Percentiles rank a stretch among this genome's conserved stretches.
phyloP scores from a whole-genome alignment of 1,284 basidiomycete genomes.

The Sporisorium scitamineum region DNA sequence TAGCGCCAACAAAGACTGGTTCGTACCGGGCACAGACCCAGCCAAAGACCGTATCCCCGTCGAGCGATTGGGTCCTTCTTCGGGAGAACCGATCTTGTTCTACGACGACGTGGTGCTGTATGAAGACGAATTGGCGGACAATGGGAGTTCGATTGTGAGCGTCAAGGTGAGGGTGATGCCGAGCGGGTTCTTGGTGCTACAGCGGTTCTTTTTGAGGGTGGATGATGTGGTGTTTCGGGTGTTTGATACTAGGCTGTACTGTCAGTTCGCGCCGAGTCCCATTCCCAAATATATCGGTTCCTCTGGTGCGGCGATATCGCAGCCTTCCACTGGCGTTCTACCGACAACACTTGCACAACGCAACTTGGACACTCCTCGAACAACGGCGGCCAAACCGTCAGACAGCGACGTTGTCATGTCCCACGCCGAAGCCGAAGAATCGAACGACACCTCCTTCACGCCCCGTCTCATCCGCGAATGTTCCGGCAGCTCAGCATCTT shows the following conservation, averaged over 20 bases:
- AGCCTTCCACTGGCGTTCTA: not conserved
- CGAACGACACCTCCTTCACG: conserved; percentile 1
- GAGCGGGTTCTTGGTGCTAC: conserved; percentile 89
- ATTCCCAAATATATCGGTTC: not conserved
- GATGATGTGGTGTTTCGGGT: conserved; percentile 94
- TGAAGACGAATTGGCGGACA: conserved; percentile 68
- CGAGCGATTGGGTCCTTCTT: conserved; percentile 58
- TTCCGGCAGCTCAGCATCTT: conserved; percentile 89
- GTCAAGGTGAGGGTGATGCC: conserved; percentile 86
- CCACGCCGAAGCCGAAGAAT: not conserved
- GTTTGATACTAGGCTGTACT: conserved; percentile 90
- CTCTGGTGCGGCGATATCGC: not conserved
- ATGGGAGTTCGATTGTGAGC: conserved; percentile 63
- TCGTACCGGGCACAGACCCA: conserved; percentile 54
- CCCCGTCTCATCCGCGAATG: conserved; percentile 80
- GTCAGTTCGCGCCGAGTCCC: conserved; percentile 75
- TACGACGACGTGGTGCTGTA: conserved; percentile 68
- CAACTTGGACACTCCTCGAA: conserved; percentile 14
- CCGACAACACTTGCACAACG: conserved; percentile 9
- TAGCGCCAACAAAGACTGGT: conserved; percentile 19
- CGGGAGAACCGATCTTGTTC: conserved; percentile 67
- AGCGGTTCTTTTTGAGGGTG: conserved; percentile 91
- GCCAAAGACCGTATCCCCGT: conserved; percentile 63
- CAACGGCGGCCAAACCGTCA: not conserved
- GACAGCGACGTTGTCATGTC: conserved; percentile 6